Conservation (phyloP, 371 early-diverging fungal species). For the Lichtheimia ornata region DNA sequence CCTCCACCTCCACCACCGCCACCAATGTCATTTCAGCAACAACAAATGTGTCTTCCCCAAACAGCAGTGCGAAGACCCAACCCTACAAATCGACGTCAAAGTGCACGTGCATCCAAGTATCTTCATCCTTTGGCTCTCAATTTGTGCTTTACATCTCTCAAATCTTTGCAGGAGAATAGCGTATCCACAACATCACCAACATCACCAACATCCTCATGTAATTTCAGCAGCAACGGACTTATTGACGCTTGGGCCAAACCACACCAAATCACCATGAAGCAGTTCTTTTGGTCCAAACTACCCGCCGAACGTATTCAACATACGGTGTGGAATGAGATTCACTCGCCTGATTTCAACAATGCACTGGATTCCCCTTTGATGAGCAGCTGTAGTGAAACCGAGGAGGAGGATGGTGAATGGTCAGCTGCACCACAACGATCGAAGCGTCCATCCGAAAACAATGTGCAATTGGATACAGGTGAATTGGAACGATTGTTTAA, state of each 20-base stretch:
- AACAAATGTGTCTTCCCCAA: too few species aligned
- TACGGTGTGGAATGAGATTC: conserved; percentile 62
- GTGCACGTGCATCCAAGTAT: conserved; percentile 30
- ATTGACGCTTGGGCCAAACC: conserved; percentile 2
- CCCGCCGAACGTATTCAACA: conserved; percentile 52
- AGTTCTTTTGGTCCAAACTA: conserved; percentile 67
- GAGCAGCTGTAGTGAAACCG: conserved; percentile 23
- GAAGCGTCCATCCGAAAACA: neutral
- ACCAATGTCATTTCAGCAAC: conserved; percentile 5
- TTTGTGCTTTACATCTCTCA: conserved; percentile 36
- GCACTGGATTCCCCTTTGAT: conserved; percentile 27
- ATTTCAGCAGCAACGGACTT: neutral
- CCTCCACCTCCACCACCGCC: conserved; percentile 33
- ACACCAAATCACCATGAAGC: conserved; percentile 35
- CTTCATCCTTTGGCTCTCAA: conserved; percentile 49
- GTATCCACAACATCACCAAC: conserved; percentile 19
- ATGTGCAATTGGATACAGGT: conserved; percentile 31
- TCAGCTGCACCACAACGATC: conserved; percentile 5
- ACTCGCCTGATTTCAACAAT: conserved; percentile 25
- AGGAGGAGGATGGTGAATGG: conserved; percentile 19
- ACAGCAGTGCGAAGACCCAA: conserved; percentile 16
- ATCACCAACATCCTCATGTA: conserved; percentile 11
- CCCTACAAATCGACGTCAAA: conserved; percentile 14
- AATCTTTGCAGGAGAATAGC: conserved; percentile 42
- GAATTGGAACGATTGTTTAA: conserved; percentile 46